These are phyloP conservation scores for Rhynchosporium graminicola DNA, from an alignment of 2,329 filamentous ascomycete genomes.

Conservation along the genomic window DNA sequence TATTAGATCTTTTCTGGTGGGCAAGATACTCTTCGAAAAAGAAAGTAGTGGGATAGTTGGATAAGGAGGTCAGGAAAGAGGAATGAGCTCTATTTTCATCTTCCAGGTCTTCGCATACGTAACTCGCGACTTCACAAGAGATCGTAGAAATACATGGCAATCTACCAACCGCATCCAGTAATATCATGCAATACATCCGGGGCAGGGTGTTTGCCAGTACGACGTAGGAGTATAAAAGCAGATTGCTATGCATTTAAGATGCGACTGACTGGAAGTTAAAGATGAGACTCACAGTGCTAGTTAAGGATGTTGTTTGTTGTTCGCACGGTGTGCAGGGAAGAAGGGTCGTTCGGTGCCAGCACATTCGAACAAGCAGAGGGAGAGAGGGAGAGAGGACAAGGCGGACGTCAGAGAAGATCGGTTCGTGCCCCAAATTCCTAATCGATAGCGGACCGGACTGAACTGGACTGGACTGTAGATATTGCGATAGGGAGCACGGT, in stretches of 20 bases:
- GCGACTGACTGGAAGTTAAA: conserved; percentile 22
- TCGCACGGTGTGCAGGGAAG: conserved; percentile 25
- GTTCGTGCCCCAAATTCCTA: conserved; percentile 11
- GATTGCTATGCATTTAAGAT: conserved; percentile 17
- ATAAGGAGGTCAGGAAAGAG: conserved; percentile 13
- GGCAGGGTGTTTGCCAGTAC: conserved; percentile 28
- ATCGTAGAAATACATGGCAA: conserved; percentile 23
- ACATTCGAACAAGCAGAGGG: conserved; percentile 22
- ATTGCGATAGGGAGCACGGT: conserved; percentile 10
- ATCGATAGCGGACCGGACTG: background rate
- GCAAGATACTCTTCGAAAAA: conserved; percentile 4
- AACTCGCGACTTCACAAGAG: conserved; percentile 13
- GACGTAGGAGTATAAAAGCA: conserved; percentile 21
- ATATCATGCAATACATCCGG: conserved; percentile 22
- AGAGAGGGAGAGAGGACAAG: background rate
- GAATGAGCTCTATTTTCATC: conserved; percentile 15
- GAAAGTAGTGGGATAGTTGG: background rate
- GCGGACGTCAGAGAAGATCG: background rate
- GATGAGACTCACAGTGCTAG: conserved; percentile 22
- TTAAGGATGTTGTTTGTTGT: conserved; percentile 20
- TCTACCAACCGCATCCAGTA: conserved; percentile 16
- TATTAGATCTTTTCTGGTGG: conserved; percentile 18
- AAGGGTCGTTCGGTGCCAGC: conserved; percentile 23
- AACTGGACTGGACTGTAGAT: background rate
- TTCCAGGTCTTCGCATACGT: conserved; percentile 4